Base-by-base conservation (phyloP, 2,329 filamentous ascomycete species). In the Sarocladium kiliense region DNA sequence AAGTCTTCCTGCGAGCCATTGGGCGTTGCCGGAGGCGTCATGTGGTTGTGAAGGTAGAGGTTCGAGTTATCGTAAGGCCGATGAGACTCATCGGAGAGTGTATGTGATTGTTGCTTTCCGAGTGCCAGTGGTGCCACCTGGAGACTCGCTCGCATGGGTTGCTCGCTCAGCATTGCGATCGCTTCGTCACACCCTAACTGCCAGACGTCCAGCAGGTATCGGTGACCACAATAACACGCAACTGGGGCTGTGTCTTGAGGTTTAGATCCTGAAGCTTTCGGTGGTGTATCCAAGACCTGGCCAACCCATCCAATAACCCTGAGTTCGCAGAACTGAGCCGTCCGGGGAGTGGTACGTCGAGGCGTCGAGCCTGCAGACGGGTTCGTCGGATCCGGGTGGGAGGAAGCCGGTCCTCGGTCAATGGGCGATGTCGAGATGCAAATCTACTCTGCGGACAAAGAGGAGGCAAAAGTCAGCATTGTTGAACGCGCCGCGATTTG, bases 11-110 rank as follows among this genome's bases (percentile, higher is more conserved):
- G 79, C 23, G 83, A 85, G 64, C 79, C 80, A 70, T 86, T 85
- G 18, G 89, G 89, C 9, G 89, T 92, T 59, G 86, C 76, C 41
- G 89, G 89, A 26, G 89, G 89, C 50, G 88, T 92, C 72, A 92
- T 87, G 61, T 91, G 85, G 49, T 16, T 18, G 62, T 78, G 71
- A 42, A 73, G 63, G 65, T 78, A 75, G 50, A 73, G 70, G 57
- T 73, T 73, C 54, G 68, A 67, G 59, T 70, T 70, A 50, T 65
- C 62, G 56, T 66, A 59, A n/a, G 58, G 56, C 30, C 63, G 60
- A 32, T 63, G 62, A 39, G 65, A 63, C 58, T 63, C 68, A 68
- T 71, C 58, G 61, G 62, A 60, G 57, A 56, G 55, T 19, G 60
- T 47, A 37, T 63, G 60, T 54, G 62, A 50, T 54, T 61, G 65